Evolutionary conservation across 2,329 filamentous ascomycete species (phyloP), one percentile per base, ranked within the genome.

Genomic region (Colletotrichum karsti): DNA sequence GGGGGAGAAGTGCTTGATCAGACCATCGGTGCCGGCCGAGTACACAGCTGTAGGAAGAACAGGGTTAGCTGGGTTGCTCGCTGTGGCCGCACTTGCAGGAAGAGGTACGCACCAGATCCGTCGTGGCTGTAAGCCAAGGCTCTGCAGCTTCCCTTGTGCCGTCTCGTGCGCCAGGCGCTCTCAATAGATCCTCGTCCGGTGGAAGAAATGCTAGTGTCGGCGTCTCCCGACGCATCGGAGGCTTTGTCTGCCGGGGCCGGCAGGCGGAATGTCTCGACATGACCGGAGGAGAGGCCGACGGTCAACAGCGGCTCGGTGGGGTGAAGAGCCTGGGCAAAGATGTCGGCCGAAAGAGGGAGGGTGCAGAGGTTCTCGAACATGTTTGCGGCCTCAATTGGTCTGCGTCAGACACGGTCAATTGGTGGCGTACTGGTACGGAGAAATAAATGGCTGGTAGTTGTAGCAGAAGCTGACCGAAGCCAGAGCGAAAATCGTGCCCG

Each of bases 351-450:
- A 51, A 98, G 89, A 70, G 95, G 94, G 50, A 98, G 89, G 26
- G 93, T 94, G 85, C 95, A 98, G 72, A 97, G 88, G 72, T 94
- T 97, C 80, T 98, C 94, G 77, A 97, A 93, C 93, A 97, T 97
- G 75, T 71, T 73, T 37, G 57, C 42, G 48, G 41, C 51, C 35
- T 33, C 69, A 53, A 60, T 67, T 56, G 24, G 28, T 22, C 20
- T 13, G 30, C 50, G 13, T 13, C 26, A 54, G 22, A 62, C 24
- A n/a, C 56, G 48, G 39, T 26, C 30, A 15, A 41, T 15, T 22
- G 44, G 37, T 37, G 2, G 8, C 10, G 33, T 51, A n/a, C 12
- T 22, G 42, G 13, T 12, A 20, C 35, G 9, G n/a, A 57, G 37
- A 12, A 7, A 30, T 7, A 20, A 18, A 15, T 37, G 18, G 18